Evolutionary conservation across 2,329 filamentous ascomycete genomes (phyloP).

Genomic region (Colletotrichum magnum): DNA sequence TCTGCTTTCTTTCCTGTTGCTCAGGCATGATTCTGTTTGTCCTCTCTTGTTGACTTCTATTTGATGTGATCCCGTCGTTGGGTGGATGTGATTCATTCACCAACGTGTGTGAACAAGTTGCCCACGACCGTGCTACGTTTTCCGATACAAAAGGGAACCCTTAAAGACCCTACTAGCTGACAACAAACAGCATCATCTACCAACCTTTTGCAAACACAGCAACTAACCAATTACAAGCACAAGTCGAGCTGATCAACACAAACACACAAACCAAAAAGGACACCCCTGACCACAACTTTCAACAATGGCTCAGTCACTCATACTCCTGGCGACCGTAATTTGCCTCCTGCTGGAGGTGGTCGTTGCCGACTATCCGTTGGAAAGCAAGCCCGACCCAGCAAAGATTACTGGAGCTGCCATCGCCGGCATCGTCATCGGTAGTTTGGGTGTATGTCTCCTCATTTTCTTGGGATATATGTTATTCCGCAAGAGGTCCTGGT

Average conservation of each 20-base stretch:
- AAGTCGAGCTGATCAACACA: background rate
- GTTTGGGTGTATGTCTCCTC: background rate
- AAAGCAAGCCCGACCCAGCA: background rate
- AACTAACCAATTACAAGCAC: no score
- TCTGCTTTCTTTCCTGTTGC: background rate
- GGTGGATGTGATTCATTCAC: no score
- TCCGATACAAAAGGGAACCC: no score
- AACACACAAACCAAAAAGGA: background rate
- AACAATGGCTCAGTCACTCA: background rate
- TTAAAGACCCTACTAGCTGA: no score
- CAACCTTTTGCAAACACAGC: no score
- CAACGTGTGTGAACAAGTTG: no score
- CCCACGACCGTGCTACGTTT: no score
- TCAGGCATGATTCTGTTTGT: no score
- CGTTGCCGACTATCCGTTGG: background rate
- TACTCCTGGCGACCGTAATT: no score
- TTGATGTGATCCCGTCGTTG: no score
- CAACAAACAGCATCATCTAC: no score
- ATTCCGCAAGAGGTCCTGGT: background rate
- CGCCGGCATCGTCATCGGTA: conserved; percentile 17
- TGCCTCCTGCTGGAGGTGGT: conserved; percentile 1
- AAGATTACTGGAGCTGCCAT: background rate
- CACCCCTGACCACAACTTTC: background rate
- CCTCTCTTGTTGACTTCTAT: no score
- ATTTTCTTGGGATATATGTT: background rate